phyloP scores from a whole-genome alignment of 2,329 filamentous ascomycete species.

The Calonectria montana region DNA sequence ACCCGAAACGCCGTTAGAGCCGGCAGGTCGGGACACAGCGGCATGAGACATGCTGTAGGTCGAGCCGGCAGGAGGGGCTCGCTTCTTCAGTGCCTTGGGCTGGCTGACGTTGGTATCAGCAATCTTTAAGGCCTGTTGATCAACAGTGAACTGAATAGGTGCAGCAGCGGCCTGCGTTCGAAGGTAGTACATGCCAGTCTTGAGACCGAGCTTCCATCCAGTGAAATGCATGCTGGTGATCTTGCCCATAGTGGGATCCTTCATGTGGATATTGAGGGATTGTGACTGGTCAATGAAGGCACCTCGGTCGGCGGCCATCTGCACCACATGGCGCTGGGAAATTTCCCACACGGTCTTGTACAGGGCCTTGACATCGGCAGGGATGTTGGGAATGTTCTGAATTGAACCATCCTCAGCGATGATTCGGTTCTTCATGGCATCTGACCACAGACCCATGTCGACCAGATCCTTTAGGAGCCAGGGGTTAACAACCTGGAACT shows the following conservation, averaged over 20 bases:
- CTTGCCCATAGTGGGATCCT: conserved; percentile 99
- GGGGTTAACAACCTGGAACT: conserved; percentile 99
- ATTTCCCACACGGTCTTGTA: conserved; percentile 99
- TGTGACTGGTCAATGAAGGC: conserved; percentile 99
- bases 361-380: conserved; percentile 91
- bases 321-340: conserved; percentile 91
- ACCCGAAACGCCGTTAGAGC: conserved; percentile 58
- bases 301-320: conserved; percentile 98
- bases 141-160: conserved; percentile 98
- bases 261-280: conserved; percentile 99
- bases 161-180: conserved; percentile 96
- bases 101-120: conserved; percentile 83
- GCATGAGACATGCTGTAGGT: conserved; percentile 63
- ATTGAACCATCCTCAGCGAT: conserved; percentile 96
- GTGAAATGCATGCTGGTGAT: conserved; percentile 99
- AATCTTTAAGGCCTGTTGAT: conserved; percentile 93
- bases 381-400: conserved; percentile 97
- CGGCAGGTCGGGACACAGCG: conserved; percentile 75
- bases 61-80: conserved; percentile 65
- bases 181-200: conserved; percentile 99
- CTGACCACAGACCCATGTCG: conserved; percentile 97
- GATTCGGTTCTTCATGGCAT: conserved; percentile 99
- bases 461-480: conserved; percentile 99
- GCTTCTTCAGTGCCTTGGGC: conserved; percentile 75
- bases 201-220: conserved; percentile 98